Evolutionary conservation across 116 monocot species (phyloP).

Genomic region (Iris pallida): DNA sequence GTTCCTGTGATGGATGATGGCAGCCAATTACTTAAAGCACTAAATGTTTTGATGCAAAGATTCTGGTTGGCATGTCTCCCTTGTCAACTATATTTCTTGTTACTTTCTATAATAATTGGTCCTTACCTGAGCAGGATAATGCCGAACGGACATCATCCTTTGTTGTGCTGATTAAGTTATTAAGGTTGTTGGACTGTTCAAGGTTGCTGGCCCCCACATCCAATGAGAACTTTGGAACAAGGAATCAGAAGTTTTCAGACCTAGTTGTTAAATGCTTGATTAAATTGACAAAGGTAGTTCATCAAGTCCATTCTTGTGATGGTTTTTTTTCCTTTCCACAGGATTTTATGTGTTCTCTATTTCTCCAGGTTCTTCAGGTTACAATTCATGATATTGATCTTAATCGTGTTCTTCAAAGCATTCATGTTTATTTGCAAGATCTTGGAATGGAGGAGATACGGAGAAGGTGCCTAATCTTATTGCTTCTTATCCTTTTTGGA

Average conservation of each 20-base stretch:
- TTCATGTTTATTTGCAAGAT: conserved; percentile 95
- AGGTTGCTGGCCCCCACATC: too few species aligned
- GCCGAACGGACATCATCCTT: conserved; percentile 96
- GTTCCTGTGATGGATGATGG: conserved; percentile 99
- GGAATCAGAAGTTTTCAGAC: too few species aligned
- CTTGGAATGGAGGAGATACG: too few species aligned
- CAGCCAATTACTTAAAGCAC: conserved; percentile 89
- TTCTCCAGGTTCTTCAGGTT: conserved; percentile 70
- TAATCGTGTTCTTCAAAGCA: conserved; percentile 89
- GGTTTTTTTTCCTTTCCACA: conserved; percentile 1
- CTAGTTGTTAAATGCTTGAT: too few species aligned
- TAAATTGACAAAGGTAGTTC: too few species aligned
- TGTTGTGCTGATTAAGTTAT: conserved; percentile 85
- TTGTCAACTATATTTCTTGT: too few species aligned
- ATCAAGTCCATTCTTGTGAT: conserved; percentile 28
- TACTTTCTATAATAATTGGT: not conserved
- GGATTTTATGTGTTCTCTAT: not conserved
- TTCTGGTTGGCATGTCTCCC: conserved; percentile 56
- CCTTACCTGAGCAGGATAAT: conserved; percentile 63
- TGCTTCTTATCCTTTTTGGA: too few species aligned
- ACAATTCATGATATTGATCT: conserved; percentile 96
- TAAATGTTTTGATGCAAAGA: conserved; percentile 99
- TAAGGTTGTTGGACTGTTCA: conserved; percentile 78
- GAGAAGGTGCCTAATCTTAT: too few species aligned
- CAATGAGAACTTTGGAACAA: too few species aligned